Evolutionary conservation across 2,329 filamentous ascomycete genomes (phyloP), one percentile per base, ranked within the genome.

Genomic region (Epichloe brachyelytri): DNA sequence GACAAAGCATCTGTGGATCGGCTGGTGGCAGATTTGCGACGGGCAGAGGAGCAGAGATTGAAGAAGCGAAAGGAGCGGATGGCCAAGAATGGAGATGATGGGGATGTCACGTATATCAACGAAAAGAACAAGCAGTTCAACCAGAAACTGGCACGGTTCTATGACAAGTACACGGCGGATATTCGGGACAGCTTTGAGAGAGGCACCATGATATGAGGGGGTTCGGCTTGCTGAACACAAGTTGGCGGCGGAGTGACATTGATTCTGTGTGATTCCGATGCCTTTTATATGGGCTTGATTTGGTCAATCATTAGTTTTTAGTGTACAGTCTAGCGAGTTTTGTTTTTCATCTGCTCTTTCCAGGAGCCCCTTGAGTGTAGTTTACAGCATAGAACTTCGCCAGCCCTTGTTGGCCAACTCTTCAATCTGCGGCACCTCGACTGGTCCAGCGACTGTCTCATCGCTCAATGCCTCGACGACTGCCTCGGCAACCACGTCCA

Each of bases 111-210:
- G 7, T 97, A 95, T 70, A 98, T 98, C 79, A 98, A 98, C 71
- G 89, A 96, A 71, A 96, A 98, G 84, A 98, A 98, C 77, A 97
- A 97, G 77, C 89, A 96, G 76, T 98, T 98, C 75, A 98, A 98
- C 80, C 83, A 95, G 73, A 97, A 98, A 73, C 74, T 98, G 68
- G 77, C 85, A 50, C 78, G 93, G 58, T 98, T 97, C 73, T 98
- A 98, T 71, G 93, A 98, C 72, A 95, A 95, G 75, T 98, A 98
- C 69, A 98, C 93, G 44, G 82, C 86, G 34, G 93, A 98, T 67
- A 97, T 98, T 61, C 77, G 93, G 64, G 93, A 98, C 64, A 96
- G 86, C 68, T 98, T 98, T 66, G 93, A 98, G 77, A 80, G 93
- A 57, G 93, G 93, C 17, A 97, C 93, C 3, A 94, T 94, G 79